These are phyloP conservation scores for Paraphoma chrysanthemicola DNA, from an alignment of 2,329 filamentous ascomycete genomes.

Conservation along the genomic window DNA sequence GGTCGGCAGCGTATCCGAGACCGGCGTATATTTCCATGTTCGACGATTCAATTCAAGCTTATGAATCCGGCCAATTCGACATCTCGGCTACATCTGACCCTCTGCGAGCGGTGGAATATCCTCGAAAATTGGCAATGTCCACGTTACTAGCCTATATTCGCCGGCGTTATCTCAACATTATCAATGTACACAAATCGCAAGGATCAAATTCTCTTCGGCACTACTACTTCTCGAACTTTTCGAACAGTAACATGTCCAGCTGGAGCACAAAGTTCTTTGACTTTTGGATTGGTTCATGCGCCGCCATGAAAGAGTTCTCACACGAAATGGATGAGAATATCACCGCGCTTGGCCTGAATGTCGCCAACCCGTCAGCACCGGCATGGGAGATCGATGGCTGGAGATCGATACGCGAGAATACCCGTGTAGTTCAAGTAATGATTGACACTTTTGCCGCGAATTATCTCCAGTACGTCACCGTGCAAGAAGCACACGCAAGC, in stretches of 20 bases:
- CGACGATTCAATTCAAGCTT: constrained; percentile 8
- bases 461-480: constrained; percentile 11
- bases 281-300: constrained; percentile 10
- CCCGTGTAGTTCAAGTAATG: not conserved
- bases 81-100: not conserved
- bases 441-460: constrained; percentile 2
- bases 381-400: constrained; percentile 14
- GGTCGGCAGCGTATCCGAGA: not conserved
- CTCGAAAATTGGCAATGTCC: constrained; percentile 8
- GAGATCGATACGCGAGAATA: constrained; percentile 6
- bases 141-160: constrained; percentile 6
- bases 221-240: constrained; percentile 10
- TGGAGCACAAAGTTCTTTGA: constrained; percentile 11
- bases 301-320: constrained; percentile 10
- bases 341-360: constrained; percentile 3
- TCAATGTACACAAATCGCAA: constrained; percentile 7
- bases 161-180: constrained; percentile 10
- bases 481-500: constrained; percentile 12
- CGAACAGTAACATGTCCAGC: constrained; percentile 4
- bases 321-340: constrained; percentile 13
- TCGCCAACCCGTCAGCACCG: not conserved
- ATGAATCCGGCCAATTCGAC: not conserved
- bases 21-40: constrained; percentile 7
- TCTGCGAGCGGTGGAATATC: constrained; percentile 1
- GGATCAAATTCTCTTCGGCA: constrained; percentile 1